Conservation (phyloP, 75 land plant species). For the Cupressus sempervirens region DNA sequence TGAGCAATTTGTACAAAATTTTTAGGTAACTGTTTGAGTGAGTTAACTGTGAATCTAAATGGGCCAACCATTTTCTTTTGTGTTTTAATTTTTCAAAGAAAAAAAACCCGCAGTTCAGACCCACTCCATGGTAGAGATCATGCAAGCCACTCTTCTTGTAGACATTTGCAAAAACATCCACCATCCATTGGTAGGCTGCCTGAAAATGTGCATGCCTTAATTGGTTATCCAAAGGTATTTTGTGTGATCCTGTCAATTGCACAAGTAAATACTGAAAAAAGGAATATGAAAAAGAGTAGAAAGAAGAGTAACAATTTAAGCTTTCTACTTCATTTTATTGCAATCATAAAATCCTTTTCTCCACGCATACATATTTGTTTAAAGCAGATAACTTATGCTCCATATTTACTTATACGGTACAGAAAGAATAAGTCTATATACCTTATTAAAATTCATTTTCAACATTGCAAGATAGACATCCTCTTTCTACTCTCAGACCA, state of each 20-base stretch:
- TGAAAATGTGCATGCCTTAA: slow-evolving; percentile 15
- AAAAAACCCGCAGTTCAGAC: no score
- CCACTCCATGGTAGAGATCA: no score
- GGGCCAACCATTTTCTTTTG: no score
- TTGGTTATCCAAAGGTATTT: slow-evolving; percentile 9
- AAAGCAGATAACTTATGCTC: neutral
- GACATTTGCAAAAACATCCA: slow-evolving; percentile 54
- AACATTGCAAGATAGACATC: neutral
- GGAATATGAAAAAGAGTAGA: neutral
- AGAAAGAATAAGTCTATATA: neutral
- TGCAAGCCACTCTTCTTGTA: slow-evolving; percentile 9
- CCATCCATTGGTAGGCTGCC: slow-evolving; percentile 58
- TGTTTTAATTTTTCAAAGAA: no score
- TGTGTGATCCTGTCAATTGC: neutral
- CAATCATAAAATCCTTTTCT: neutral
- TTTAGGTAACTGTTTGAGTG: no score
- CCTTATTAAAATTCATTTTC: neutral
- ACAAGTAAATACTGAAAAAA: no score
- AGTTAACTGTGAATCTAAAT: no score
- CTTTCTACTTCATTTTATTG: neutral
- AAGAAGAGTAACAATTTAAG: neutral
- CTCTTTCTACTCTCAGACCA: neutral
- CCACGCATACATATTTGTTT: neutral
- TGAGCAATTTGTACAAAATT: no score
- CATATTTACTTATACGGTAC: neutral